These are phyloP conservation scores for Oemleria cerasiformis DNA, from an alignment of 306 rosid genomes.

Conservation along the genomic window DNA sequence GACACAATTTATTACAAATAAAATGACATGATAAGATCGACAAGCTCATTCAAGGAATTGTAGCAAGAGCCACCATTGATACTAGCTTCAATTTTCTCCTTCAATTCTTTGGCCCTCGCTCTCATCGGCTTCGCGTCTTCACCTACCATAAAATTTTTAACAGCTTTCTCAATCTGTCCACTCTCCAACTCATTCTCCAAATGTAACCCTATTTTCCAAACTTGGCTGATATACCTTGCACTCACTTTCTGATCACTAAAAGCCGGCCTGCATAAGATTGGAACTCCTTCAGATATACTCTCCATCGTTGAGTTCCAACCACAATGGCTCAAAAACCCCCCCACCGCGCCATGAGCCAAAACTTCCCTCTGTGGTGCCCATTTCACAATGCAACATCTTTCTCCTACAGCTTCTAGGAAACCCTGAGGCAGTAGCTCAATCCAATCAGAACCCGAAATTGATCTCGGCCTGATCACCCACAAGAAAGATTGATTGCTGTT, in stretches of 20 bases:
- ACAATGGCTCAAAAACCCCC: conserved; percentile 61
- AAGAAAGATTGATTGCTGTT: conserved; percentile 43
- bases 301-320: conserved; percentile 76
- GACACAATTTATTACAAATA: conserved; percentile 47
- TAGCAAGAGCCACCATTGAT: conserved; percentile 50
- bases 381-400: conserved; percentile 49
- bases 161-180: conserved; percentile 40
- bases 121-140: conserved; percentile 46
- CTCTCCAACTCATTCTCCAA: conserved; percentile 35
- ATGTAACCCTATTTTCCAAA: conserved; percentile 54
- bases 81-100: conserved; percentile 49
- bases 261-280: conserved; percentile 58
- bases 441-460: conserved; percentile 43
- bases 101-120: conserved; percentile 35
- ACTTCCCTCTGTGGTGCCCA: conserved; percentile 76
- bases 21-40: conserved; percentile 39
- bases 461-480: conserved; percentile 63
- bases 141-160: conserved; percentile 37
- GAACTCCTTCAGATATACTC: conserved; percentile 60
- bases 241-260: conserved; percentile 53
- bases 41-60: conserved; percentile 45
- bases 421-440: conserved; percentile 46
- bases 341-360: conserved; percentile 45
- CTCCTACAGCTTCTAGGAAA: conserved; percentile 38
- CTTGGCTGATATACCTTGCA: conserved; percentile 49